Evolutionary conservation across 495 filamentous ascomycete species (phyloP).

Genomic region (Talaromyces liani): DNA sequence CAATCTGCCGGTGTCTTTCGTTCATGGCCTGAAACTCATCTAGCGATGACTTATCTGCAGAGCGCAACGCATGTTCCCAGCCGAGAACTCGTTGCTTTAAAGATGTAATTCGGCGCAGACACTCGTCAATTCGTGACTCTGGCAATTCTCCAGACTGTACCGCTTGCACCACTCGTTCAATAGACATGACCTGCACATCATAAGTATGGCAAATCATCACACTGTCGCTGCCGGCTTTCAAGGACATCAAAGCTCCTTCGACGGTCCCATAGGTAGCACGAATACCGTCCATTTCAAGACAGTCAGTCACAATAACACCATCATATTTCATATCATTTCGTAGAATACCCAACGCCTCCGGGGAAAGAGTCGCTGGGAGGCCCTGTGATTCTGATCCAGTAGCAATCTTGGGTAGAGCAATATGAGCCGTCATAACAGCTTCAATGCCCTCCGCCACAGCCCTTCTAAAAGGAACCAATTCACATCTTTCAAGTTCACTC

Average conservation of each 20-base stretch:
- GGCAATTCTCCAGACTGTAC: slow-evolving; percentile 29
- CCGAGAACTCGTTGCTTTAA: slow-evolving; percentile 30
- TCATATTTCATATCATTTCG: slow-evolving; percentile 34
- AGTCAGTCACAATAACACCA: slow-evolving; percentile 34
- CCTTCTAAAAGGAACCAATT: slow-evolving; percentile 35
- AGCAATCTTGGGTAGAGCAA: slow-evolving; percentile 29
- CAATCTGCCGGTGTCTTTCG: slow-evolving; percentile 15
- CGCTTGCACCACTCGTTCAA: slow-evolving; percentile 32
- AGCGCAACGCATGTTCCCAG: slow-evolving; percentile 21
- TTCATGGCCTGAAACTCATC: slow-evolving; percentile 18
- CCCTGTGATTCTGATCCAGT: slow-evolving; percentile 10
- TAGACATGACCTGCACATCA: slow-evolving; percentile 34
- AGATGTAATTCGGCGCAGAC: slow-evolving; percentile 25
- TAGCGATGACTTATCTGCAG: neutral
- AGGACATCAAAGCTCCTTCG: slow-evolving; percentile 36
- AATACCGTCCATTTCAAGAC: slow-evolving; percentile 42
- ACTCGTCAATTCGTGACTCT: slow-evolving; percentile 24
- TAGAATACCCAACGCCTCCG: slow-evolving; percentile 28
- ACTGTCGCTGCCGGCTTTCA: slow-evolving; percentile 42
- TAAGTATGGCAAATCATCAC: slow-evolving; percentile 47
- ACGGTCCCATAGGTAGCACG: slow-evolving; percentile 38
- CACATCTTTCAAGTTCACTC: slow-evolving; percentile 31
- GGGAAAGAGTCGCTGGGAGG: slow-evolving; percentile 32
- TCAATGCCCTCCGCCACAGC: slow-evolving; percentile 35
- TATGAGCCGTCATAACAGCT: slow-evolving; percentile 38